Evolutionary conservation across 1,284 basidiomycete species (phyloP), one percentile per base, ranked within the genome.

Genomic region (Erythrobasidium hasegawianum): DNA sequence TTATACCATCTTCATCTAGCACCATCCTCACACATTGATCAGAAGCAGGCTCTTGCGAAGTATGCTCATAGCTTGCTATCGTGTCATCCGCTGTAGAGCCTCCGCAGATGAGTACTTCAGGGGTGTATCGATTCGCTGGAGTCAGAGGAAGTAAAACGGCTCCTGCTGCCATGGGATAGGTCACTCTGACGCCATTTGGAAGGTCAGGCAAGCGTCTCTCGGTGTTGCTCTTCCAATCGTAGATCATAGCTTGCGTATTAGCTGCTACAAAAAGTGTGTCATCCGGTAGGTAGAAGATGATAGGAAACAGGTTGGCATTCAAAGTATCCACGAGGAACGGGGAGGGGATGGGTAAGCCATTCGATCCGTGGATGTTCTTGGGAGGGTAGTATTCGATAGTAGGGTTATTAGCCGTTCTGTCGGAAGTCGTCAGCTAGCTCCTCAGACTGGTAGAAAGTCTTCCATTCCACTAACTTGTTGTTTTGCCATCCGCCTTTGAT

Each of bases 361-460:
- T 83, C 2, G 62, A 58, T 16, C 62, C 56, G 41, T 57, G 55
- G 3, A 65, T 26, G 2, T 81, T 80, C 76, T 89, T 89, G 0
- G 87, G 85, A 38, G 89, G 89, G 76, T 82, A 90, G 76, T 83
- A 90, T 75, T 90, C 89, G 71, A 87, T 77, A 0, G 87, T 88
- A 13, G 89, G 88, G 75, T 89, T 90, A 78, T 89, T 89, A 64
- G 83, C 83, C 1, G 86, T 87, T 16, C 65, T 67, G 40, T 8
- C 79, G 9, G 79, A n/a, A n/a, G n/a, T n/a, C n/a, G n/a, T n/a
- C n/a, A n/a, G n/a, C n/a, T n/a, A n/a, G n/a, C n/a, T n/a, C n/a
- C n/a, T n/a, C n/a, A n/a, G n/a, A n/a, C n/a, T n/a, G n/a, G n/a
- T n/a, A n/a, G n/a, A n/a, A n/a, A n/a, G n/a, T n/a, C n/a, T n/a